Evolutionary conservation across 352 stramenopile genomes (phyloP), one percentile per base, ranked within the genome.

Genomic region (Pythium biforme): DNA sequence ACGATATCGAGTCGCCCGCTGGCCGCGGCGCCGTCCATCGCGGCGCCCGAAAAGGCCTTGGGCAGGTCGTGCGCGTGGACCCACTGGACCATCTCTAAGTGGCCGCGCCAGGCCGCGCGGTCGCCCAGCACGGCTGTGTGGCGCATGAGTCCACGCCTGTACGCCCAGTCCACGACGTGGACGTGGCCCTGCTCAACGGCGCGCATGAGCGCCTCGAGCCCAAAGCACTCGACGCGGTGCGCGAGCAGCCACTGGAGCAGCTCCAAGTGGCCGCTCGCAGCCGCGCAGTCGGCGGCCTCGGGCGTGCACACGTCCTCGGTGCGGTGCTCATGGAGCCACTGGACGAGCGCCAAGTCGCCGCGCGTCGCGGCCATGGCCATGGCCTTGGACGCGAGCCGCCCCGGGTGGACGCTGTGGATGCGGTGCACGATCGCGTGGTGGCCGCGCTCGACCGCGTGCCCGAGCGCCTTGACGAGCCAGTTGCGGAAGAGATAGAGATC

Each of bases 21-120:
- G 3, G 59, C 59, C 4, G 68, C 68, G 4, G 68, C 57, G 9
- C 34, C 43, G 55, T 75, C 68, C 63, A 70, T 70, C 0, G 68
- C 63, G 0, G 46, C 33, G 8, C 19, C 25, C 2, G 68, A 64
- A 29, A 65, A 73, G 9, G 57, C 68, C 5, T 67, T 55, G 10
- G 56, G 37, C 10, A 66, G 39, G 9, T 67, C 56, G 23, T 68
- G 59, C 23, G 10, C 43, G 39, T 75, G 67, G 19, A 74, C 52
- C 56, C 57, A 74, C 48, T 62, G 23, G 23, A 70, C 67, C 46
- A 74, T 63, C 6, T 70, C 67, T n/a, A 58, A 64, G 48, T 74
- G 60, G 45, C 67, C 67, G 19, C 52, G 26, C 40, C 57, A 62
- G 10, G 63, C 54, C 8, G 68, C 68, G 8, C 52, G 50, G 37